A percentile compares a stretch with the other conserved stretches of the same genome.
Conservation (phyloP, 2,329 filamentous ascomycete genomes). For the Fusarium sp. region DNA sequence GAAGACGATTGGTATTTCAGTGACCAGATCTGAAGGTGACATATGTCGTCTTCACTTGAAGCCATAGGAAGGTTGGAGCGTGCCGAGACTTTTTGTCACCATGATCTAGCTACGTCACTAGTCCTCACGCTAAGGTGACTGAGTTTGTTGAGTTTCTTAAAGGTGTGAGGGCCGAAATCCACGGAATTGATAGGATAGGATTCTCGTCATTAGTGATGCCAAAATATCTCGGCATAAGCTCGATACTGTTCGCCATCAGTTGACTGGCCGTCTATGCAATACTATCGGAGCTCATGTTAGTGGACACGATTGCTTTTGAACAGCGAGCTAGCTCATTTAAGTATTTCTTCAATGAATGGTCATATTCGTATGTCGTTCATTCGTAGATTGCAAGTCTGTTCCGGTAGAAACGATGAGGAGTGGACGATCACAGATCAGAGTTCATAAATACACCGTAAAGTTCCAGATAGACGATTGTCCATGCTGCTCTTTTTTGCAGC, state of each 20-base stretch:
- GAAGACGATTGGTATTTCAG: neutral
- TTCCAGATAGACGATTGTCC: neutral
- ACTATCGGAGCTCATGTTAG: no score
- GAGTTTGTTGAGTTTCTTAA: slow-evolving; percentile 15
- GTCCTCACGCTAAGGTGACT: slow-evolving; percentile 9
- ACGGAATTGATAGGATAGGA: no score
- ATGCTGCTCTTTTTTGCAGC: slow-evolving; percentile 14
- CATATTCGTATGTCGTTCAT: neutral
- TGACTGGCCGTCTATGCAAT: no score
- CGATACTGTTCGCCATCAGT: no score
- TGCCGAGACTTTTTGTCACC: neutral
- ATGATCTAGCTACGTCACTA: neutral
- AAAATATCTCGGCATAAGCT: no score
- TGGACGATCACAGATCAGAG: neutral
- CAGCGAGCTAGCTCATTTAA: no score
- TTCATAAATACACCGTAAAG: neutral
- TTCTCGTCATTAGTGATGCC: no score
- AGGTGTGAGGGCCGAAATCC: neutral
- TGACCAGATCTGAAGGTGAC: neutral
- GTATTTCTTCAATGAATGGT: no score
- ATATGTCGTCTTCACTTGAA: neutral
- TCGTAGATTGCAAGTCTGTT: neutral
- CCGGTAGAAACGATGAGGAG: no score
- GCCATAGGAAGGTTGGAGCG: rapidly evolving
- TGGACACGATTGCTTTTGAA: no score